These are phyloP conservation scores for Arthrinium phaeospermum DNA, from an alignment of 2,329 filamentous ascomycete species.

Conservation along the genomic window DNA sequence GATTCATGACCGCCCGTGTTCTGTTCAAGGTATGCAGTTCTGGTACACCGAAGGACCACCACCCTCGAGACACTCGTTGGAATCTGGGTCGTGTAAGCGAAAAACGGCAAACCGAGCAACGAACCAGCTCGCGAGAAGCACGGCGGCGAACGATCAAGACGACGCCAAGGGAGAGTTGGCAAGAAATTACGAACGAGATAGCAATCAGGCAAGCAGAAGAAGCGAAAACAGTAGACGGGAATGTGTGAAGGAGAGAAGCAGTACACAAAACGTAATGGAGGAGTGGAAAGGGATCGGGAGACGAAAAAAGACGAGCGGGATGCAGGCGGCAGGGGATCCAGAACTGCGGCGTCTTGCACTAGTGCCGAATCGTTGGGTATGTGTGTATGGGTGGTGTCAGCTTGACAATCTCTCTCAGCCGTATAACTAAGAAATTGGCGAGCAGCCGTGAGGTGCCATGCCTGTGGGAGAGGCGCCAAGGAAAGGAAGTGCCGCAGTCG, in stretches of 20 bases:
- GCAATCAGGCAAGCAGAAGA: not conserved
- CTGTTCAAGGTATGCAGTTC: not conserved
- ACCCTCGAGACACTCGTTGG: not conserved
- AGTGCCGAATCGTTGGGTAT: not conserved
- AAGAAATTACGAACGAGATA: not conserved
- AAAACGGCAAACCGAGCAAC: not conserved
- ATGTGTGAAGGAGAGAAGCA: not conserved
- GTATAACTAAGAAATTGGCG: not conserved
- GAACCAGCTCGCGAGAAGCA: not conserved
- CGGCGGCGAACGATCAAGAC: not conserved
- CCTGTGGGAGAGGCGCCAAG: not conserved
- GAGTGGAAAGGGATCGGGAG: slow-evolving; percentile 32
- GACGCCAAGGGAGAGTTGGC: not conserved
- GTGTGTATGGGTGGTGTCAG: not conserved
- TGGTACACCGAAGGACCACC: not conserved
- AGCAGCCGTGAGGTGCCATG: not conserved
- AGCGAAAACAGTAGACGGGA: not conserved
- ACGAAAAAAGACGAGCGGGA: slow-evolving; percentile 36
- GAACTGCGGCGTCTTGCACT: not conserved
- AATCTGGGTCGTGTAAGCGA: not conserved
- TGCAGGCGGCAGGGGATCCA: slow-evolving; percentile 19
- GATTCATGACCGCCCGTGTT: not conserved
- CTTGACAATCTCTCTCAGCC: not conserved
- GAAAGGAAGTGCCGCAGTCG: slow-evolving; percentile 2
- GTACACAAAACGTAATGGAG: not conserved